Conservation (phyloP, 106 monocot species). For the Gastrodia elata region DNA sequence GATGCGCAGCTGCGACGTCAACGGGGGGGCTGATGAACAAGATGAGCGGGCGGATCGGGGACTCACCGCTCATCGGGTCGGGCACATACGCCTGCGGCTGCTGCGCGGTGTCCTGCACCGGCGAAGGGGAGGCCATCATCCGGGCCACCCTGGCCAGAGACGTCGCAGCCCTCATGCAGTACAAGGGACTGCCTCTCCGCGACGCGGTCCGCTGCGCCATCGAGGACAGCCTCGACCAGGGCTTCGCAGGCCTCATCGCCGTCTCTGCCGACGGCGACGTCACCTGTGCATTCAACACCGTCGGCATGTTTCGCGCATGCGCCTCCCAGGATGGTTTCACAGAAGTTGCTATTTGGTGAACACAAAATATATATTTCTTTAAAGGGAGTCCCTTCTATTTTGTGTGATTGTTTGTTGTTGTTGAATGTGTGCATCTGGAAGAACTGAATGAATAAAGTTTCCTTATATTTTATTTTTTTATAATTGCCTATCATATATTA, state of each 20-base stretch:
- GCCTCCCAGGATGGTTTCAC: constrained; percentile 72
- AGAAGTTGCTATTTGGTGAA: constrained; percentile 92
- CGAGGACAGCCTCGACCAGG: constrained; percentile 63
- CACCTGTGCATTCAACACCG: constrained; percentile 64
- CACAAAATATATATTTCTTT: no score
- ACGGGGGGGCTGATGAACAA: constrained; percentile 98
- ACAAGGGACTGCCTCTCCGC: constrained; percentile 64
- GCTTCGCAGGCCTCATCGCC: constrained; percentile 78
- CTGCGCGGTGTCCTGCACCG: constrained; percentile 88
- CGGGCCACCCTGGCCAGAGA: constrained; percentile 78
- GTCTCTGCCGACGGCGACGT: constrained; percentile 68
- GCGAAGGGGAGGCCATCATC: constrained; percentile 91
- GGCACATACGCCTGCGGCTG: constrained; percentile 80
- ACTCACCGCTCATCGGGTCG: constrained; percentile 81
- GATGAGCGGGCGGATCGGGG: constrained; percentile 75
- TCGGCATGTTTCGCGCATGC: constrained; percentile 83
- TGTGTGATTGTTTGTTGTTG: no score
- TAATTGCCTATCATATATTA: no score
- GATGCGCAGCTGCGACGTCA: constrained; percentile 80
- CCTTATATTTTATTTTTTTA: no score
- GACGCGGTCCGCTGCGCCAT: constrained; percentile 65
- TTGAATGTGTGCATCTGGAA: no score
- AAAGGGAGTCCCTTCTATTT: no score
- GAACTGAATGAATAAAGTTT: no score
- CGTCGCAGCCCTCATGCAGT: constrained; percentile 93